Evolutionary conservation across 805 yeast species (phyloP), one percentile per base, ranked within the genome.

Genomic region (Schizosaccharomyces lindneri): DNA sequence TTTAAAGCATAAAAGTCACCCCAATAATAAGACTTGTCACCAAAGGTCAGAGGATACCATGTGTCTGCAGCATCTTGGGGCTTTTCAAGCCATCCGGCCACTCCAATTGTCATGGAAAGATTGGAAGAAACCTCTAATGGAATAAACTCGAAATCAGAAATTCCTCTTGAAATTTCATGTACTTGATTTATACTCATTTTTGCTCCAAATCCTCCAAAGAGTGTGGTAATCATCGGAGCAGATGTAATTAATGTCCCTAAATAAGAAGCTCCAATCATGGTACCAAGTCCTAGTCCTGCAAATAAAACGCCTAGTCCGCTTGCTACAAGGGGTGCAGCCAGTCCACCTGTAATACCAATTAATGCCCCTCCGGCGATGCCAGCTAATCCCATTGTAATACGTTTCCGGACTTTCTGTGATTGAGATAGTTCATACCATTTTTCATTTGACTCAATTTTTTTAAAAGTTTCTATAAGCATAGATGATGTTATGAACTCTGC

Each of bases 201-300:
- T 15, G 65, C 65, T 6, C 65, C 65, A 63, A 63, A 64, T 24
- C 63, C 62, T 9, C 65, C 65, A 60, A 64, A 64, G 17, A 64
- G 61, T 13, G 64, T 51, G 17, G 65, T 65, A 9, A 64, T 65
- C 17, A 65, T 62, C 9, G 62, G 61, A 21, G 64, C 57, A 36
- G 64, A 62, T 11, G 63, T 61, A 21, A 65, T 65, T 32, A 64
- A 9, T 3, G 64, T 36, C 17, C 65, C 65, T n/a, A 64, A 61
- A 60, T 63, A 64, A n/a, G 63, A 43, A 31, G 65, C 65, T 4
- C 64, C 60, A 13, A 63, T 61, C 15, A 65, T 43, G 1, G 65
- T 65, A 2, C 65, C 63, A 9, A 64, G 51, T 11, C 65, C 65
- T 2, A 64, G 36, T 4, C 65, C 65, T 11, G 62, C 64, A n/a